These are phyloP conservation scores for Pneumocystis murina DNA, from an alignment of 1,139 yeast genomes.

Conservation along the genomic window DNA sequence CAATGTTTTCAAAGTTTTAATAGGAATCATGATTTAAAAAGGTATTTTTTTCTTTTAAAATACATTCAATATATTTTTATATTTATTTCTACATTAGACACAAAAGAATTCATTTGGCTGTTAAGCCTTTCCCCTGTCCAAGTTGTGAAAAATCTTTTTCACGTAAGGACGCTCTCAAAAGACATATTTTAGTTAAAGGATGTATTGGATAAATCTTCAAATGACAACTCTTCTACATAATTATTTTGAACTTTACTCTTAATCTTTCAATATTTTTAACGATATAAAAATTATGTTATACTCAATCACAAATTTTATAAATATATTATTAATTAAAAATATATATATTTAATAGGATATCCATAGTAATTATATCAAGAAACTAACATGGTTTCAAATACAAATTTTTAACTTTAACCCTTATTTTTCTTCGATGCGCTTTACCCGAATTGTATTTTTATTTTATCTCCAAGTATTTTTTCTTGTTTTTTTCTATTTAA, in stretches of 20 bases:
- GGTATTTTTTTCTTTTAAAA: background rate
- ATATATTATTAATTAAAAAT: no score
- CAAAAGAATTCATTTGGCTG: slow-evolving; percentile 16
- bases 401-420: no score
- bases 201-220: slow-evolving; percentile 9
- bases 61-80: background rate
- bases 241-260: background rate
- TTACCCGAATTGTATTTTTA: no score
- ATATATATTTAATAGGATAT: no score
- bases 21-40: slow-evolving; percentile 16
- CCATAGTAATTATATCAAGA: no score
- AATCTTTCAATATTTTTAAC: no score
- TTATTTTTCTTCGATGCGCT: no score
- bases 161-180: slow-evolving; percentile 16
- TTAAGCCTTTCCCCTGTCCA: slow-evolving; percentile 17
- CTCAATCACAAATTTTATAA: no score
- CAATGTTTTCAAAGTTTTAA: slow-evolving; percentile 16
- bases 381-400: no score
- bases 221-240: background rate
- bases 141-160: slow-evolving; percentile 17
- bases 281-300: no score
- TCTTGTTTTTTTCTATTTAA: no score
- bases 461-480: no score
- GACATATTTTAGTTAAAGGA: slow-evolving; percentile 16
- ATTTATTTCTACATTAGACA: slow-evolving; percentile 1